These are phyloP conservation scores for Theileria parva DNA, from an alignment of 169 alveolate genomes.

Conservation along the genomic window DNA sequence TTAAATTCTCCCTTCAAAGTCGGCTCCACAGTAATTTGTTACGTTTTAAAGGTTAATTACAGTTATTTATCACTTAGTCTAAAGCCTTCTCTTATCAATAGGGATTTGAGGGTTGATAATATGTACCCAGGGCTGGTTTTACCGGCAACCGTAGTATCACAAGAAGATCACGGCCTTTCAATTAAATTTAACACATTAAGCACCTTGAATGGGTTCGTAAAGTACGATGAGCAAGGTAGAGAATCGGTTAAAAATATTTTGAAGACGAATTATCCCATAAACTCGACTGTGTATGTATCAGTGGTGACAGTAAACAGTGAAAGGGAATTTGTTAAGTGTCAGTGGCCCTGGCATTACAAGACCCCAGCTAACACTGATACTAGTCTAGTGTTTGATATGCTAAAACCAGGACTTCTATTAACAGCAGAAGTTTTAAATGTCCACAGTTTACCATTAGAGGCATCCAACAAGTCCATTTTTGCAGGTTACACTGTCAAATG, in stretches of 20 bases:
- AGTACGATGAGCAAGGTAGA: conserved; percentile 21
- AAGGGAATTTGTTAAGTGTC: conserved; percentile 41
- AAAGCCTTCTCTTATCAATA: conserved; percentile 63
- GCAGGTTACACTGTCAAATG: conserved; percentile 56
- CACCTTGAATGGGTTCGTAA: conserved; percentile 36
- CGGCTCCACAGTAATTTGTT: conserved; percentile 60
- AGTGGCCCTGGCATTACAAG: conserved; percentile 60
- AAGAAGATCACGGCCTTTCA: conserved; percentile 57
- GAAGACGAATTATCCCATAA: conserved; percentile 8
- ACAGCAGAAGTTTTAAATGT: conserved; percentile 52
- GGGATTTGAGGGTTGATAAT: conserved; percentile 17
- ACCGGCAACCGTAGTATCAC: conserved; percentile 48
- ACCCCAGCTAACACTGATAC: conserved; percentile 21
- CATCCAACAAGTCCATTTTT: conserved; percentile 7
- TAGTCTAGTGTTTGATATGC: conserved; percentile 24
- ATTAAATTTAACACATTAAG: conserved; percentile 19
- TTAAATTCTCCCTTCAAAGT: conserved; percentile 19
- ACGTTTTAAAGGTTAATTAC: conserved; percentile 58
- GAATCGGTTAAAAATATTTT: not conserved
- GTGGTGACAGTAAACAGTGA: conserved; percentile 50
- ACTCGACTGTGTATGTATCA: conserved; percentile 48
- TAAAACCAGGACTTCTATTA: conserved; percentile 59
- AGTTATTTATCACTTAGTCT: conserved; percentile 28
- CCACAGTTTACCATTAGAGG: conserved; percentile 27
- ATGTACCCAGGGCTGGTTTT: conserved; percentile 45